Base-by-base conservation (phyloP, 495 filamentous ascomycete genomes). In the Xylaria flabelliformis region DNA sequence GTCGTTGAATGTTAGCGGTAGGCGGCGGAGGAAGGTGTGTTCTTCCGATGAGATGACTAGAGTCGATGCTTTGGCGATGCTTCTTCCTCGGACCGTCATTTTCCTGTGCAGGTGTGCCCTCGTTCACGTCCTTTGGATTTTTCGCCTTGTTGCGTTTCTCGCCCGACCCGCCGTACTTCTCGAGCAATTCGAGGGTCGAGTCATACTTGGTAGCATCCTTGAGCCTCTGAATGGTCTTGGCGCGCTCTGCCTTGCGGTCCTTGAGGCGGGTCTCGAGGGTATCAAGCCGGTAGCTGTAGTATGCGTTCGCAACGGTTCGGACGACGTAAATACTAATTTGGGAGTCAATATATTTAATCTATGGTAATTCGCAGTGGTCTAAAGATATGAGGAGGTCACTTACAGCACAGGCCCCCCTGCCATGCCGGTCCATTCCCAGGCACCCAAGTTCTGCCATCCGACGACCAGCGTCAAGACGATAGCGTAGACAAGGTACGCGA, bases 171-270 rank as follows among this genome's bases (percentile, higher is more conserved):
- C 93, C 95, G 79, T 99, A 99, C 77, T 97, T 99, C 77, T 98
- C 92, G 3, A 99, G 88, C 64, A 99, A 82, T 76, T 97, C 90
- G 77, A 97, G 92, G 19, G 96, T 99, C 8, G 94, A 94, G 81
- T 97, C 92, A 83, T 97, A 99, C 78, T 93, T 97, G 44, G 96
- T 99, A 24, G 94, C 94, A 39, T 89, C 88, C 82, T 98, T 99
- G 62, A 99, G 89, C 82, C 94, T 95, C 77, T 97, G 92, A 73
- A 99, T 97, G 1, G 94, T 97, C 75, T 90, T 89, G 65, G 91
- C 88, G 58, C 94, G 90, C 81, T 97, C 92, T 68, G 88, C 86
- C 64, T 95, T 87, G 13, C 94, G 86, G 2, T 85, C 87, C 67
- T 97, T 91, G 32, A 97, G 86, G n/a, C 89, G 86, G 29, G 82